Evolutionary conservation across 2,329 filamentous ascomycete species (phyloP).

Genomic region (Tolypocladium nubicola): DNA sequence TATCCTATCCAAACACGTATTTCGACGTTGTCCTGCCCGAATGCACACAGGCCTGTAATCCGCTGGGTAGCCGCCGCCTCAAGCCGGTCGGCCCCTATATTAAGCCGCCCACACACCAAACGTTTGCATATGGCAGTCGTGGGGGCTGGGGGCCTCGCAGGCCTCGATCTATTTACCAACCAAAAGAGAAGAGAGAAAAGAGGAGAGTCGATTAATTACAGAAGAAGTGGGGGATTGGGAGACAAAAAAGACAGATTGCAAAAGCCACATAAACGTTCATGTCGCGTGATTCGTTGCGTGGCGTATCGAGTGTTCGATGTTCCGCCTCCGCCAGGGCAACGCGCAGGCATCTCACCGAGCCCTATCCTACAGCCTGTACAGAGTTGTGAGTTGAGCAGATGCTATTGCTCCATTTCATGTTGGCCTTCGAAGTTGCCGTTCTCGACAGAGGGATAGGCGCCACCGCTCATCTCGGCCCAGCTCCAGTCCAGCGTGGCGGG

Average conservation of each 20-base stretch:
- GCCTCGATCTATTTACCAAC: not conserved
- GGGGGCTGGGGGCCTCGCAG: not conserved
- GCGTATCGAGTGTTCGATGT: not conserved
- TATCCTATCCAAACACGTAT: not conserved
- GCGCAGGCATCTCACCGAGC: not conserved
- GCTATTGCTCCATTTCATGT: constrained; percentile 1
- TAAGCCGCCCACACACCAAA: not conserved
- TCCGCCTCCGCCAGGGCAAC: not conserved
- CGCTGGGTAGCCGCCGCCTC: not conserved
- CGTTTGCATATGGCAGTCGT: not conserved
- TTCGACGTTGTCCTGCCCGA: not conserved
- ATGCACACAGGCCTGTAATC: not conserved
- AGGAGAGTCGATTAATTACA: not conserved
- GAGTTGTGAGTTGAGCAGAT: not conserved
- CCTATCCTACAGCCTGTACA: not conserved
- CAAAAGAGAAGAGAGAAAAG: not conserved
- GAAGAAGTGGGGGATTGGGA: not conserved
- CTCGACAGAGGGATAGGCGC: constrained; percentile 52
- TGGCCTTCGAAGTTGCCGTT: constrained; percentile 41
- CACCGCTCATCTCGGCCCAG: constrained; percentile 59
- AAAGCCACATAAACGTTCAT: not conserved
- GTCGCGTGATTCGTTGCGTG: not conserved
- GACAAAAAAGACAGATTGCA: not conserved
- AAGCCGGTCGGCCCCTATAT: not conserved
- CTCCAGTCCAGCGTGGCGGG: constrained; percentile 94